These are phyloP conservation scores for Epichloe sp. DNA, from an alignment of 2,329 filamentous ascomycete genomes.

Conservation along the genomic window DNA sequence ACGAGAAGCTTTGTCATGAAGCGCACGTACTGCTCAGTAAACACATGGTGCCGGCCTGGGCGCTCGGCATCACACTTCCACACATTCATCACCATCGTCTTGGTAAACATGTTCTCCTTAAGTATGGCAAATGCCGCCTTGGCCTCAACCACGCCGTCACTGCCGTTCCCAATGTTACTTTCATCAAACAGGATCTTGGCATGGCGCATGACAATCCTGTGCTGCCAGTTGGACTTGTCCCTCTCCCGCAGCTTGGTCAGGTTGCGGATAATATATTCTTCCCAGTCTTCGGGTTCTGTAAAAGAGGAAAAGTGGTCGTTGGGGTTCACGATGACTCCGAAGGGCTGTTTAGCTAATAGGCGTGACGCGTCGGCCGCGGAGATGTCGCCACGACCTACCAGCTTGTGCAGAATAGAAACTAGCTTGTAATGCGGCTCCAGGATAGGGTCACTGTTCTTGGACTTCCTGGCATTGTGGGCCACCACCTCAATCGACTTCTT, in stretches of 20 bases:
- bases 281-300: constrained; percentile 43
- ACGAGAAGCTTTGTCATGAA: constrained; percentile 68
- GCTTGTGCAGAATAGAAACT: constrained; percentile 67
- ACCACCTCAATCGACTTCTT: constrained; percentile 38
- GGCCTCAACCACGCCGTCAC: constrained; percentile 48
- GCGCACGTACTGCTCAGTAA: constrained; percentile 73
- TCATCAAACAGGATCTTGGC: constrained; percentile 41
- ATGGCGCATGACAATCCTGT: constrained; percentile 73
- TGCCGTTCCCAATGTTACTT: constrained; percentile 22
- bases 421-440: constrained; percentile 92
- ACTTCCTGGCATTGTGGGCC: constrained; percentile 38
- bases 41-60: constrained; percentile 79
- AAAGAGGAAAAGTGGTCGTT: constrained; percentile 24
- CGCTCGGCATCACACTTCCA: constrained; percentile 86
- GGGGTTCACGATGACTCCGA: constrained; percentile 25
- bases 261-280: constrained; percentile 39
- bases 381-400: constrained; percentile 46
- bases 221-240: constrained; percentile 92
- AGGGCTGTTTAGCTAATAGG: constrained; percentile 43
- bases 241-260: constrained; percentile 46
- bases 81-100: constrained; percentile 87
- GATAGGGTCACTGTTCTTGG: constrained; percentile 57
- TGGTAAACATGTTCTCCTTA: constrained; percentile 63
- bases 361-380: constrained; percentile 33
- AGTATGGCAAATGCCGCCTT: constrained; percentile 71